Evolutionary conservation across 148 eudicot species (phyloP).

Genomic region (Suaeda aralocaspica): DNA sequence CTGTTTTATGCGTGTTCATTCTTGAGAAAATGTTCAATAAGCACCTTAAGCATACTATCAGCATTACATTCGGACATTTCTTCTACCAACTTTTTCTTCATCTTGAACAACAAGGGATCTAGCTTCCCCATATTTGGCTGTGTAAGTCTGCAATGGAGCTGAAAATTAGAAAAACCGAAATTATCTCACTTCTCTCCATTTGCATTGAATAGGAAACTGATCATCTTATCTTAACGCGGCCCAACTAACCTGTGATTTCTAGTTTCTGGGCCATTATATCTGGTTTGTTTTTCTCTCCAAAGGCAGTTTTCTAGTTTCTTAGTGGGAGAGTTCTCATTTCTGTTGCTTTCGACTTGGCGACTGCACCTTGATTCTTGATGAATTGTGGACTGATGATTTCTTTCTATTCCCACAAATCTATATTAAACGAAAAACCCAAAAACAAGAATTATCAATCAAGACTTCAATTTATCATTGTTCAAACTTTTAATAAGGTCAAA

Average conservation of each 20-base stretch:
- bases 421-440: conserved; percentile 2
- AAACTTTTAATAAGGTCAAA: background rate
- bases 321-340: conserved; percentile 31
- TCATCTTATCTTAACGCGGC: background rate
- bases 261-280: conserved; percentile 35
- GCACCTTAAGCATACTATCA: conserved; percentile 54
- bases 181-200: conserved; percentile 8
- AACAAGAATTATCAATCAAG: background rate
- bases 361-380: conserved; percentile 31
- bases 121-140: conserved; percentile 28
- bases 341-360: conserved; percentile 34
- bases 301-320: conserved; percentile 37
- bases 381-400: conserved; percentile 37
- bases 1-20: conserved; percentile 43
- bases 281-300: conserved; percentile 29
- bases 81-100: conserved; percentile 28
- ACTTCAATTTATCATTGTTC: background rate
- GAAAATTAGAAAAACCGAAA: conserved; percentile 30
- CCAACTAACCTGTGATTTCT: conserved; percentile 37
- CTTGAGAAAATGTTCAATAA: conserved; percentile 50
- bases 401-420: conserved; percentile 40
- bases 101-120: conserved; percentile 25
- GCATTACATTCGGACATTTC: conserved; percentile 60
- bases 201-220: background rate
- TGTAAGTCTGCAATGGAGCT: conserved; percentile 41